phyloP scores from a whole-genome alignment of 805 yeast genomes.

The Middelhovenomyces tepae region DNA sequence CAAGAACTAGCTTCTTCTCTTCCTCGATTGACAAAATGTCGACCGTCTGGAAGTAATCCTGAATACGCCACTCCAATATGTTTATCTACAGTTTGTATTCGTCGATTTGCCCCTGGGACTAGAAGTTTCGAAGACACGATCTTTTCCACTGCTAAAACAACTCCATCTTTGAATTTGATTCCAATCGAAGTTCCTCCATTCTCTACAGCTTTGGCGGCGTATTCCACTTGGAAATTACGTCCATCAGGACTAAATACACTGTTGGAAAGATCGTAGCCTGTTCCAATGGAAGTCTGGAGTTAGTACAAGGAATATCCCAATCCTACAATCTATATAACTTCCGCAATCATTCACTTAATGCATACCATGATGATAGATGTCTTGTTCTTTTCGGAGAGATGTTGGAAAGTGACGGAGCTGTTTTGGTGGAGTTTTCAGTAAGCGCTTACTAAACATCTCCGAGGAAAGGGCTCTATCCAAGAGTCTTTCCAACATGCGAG shows the following conservation, averaged over 20 bases:
- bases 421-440: too few species aligned
- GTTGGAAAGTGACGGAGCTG: too few species aligned
- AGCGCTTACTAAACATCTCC: too few species aligned
- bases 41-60: slow-evolving; percentile 93
- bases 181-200: slow-evolving; percentile 95
- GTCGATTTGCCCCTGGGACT: slow-evolving; percentile 79
- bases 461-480: too few species aligned
- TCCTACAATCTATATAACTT: too few species aligned
- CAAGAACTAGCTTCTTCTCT: slow-evolving; percentile 83
- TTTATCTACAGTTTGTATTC: slow-evolving; percentile 87
- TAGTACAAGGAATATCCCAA: too few species aligned
- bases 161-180: slow-evolving; percentile 83
- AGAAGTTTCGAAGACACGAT: slow-evolving; percentile 76
- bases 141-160: slow-evolving; percentile 97
- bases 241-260: slow-evolving; percentile 80
- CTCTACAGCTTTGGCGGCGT: slow-evolving; percentile 95
- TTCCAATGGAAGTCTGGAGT: slow-evolving; percentile 81
- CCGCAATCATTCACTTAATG: too few species aligned
- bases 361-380: too few species aligned
- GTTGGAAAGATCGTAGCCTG: slow-evolving; percentile 97
- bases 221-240: slow-evolving; percentile 84
- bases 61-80: slow-evolving; percentile 91
- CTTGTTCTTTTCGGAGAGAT: too few species aligned
- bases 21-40: slow-evolving; percentile 84
- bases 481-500: too few species aligned